Evolutionary conservation across 371 early-diverging fungal genomes (phyloP), one percentile per base, ranked within the genome.

Genomic region (Mucor lusitanicus): DNA sequence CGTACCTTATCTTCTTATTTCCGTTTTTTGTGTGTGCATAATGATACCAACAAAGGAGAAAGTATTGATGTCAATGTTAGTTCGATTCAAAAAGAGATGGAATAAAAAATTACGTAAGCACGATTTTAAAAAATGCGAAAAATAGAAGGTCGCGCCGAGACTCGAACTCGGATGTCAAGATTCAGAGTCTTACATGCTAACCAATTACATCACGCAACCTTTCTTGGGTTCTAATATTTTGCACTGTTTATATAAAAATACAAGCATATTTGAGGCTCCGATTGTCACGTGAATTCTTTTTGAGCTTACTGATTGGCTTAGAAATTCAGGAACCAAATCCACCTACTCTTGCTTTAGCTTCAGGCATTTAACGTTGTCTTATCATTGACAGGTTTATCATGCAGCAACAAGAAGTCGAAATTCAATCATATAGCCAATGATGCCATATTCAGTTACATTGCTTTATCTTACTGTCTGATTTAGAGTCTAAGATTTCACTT

Each of bases 151-250:
- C 72, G 65, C 65, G 68, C 78, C 78, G 78, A 77, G 78, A 74
- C 65, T 77, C 75, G 78, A 77, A 77, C 78, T 77, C 78, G 78
- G 78, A 77, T 77, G 70, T 37, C 58, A 69, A 71, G 77, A 77
- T 71, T 77, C 77, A 77, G 74, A 77, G 72, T 77, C 77, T 71
- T 70, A 65, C 63, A 77, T 77, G 78, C 78, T 77, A 77, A 74
- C 78, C 78, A 71, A 69, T 77, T 77, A 77, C 78, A 77, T 77
- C 78, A 77, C 68, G 68, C 63, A 64, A 72, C 78, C 78, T 42
- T 59, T 27, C 55, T 50, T 50, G 50, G 0, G 4, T 0, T 25
- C 1, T 25, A 23, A 7, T 50, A 12, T 25, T 50, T 50, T 50
- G 12, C 3, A 25, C 23, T 25, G 3, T 25, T 11, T 25, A 9